Evolutionary conservation across 192 early-diverging fungal genomes (phyloP), one percentile per base, ranked within the genome.

Genomic region (Linnemannia schmuckeri): DNA sequence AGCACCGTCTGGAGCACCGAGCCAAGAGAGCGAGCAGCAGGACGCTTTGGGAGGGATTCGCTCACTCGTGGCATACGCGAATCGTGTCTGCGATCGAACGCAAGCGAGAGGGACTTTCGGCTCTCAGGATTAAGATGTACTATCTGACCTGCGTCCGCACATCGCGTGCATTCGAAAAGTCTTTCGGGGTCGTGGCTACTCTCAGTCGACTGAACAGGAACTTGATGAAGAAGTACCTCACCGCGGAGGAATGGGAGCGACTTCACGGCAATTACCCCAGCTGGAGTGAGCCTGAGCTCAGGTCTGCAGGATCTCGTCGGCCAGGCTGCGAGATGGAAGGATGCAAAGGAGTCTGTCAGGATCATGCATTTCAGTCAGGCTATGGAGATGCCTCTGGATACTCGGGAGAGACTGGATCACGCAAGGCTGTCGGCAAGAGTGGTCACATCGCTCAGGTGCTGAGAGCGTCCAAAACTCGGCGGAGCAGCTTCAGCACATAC

Each of bases 111-210:
- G 74, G 38, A 22, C 20, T 88, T 15, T 88, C 87, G 8, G 77
- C 82, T 1, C 74, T 88, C 2, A 68, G 87, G 13, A 74, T 88
- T 71, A 82, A 83, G 46, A 88, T 88, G 87, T 88, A 83, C 61
- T 88, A 88, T 52, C 68, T 77, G 20, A 83, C 87, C 0, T 82
- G 82, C 35, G 82, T 88, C n/a, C 74, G 87, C 18, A 80, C 82
- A 3, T 88, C 87, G 6, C 75, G 79, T 0, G 57, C 79, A 27
- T 83, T 88, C 35, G 87, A 88, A 24, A 79, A 80, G 49, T 88
- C 87, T 1, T 40, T 81, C 2, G 76, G 76, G 18, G 72, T 87
- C 33, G 52, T 87, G 37, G 55, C 41, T 13, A 40, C 61, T 2
- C 80, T 87, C 4, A 80, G 85, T 42, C 75, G 79, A 30, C 41